Conservation (phyloP, 225 moss, liverwort and hornwort genomes). For the Anthoceros angustus region DNA sequence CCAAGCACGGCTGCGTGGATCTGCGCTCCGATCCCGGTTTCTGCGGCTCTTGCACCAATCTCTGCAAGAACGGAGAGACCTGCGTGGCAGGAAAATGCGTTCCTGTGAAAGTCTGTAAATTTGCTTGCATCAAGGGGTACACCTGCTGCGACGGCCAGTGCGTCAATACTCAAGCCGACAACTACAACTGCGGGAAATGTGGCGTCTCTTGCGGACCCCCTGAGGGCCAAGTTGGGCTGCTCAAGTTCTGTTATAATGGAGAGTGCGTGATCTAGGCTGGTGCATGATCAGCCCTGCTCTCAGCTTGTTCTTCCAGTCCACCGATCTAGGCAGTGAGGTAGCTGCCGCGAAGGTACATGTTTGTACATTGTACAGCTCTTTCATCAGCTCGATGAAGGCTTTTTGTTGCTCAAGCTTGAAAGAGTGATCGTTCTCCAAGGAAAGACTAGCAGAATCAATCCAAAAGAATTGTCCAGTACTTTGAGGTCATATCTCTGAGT, state of each 20-base stretch:
- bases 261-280: not conserved
- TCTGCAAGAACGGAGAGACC: not conserved
- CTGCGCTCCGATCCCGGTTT: not conserved
- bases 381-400: too few relatives aligned
- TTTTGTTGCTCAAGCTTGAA: too few relatives aligned
- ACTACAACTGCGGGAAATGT: not conserved
- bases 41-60: constrained; percentile 1
- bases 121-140: not conserved
- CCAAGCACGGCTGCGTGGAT: not conserved
- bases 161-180: not conserved
- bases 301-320: too few relatives aligned
- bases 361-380: too few relatives aligned
- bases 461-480: too few relatives aligned
- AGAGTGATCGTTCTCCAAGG: too few relatives aligned
- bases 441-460: too few relatives aligned
- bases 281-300: too few relatives aligned
- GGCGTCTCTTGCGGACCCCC: not conserved
- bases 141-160: not conserved
- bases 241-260: not conserved
- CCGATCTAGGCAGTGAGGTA: too few relatives aligned
- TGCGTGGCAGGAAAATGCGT: not conserved
- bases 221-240: not conserved
- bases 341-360: too few relatives aligned
- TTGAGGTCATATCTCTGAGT: too few relatives aligned
- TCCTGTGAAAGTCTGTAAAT: not conserved